Conservation (phyloP, 805 yeast genomes). For the Pichia sporocuriosa region DNA sequence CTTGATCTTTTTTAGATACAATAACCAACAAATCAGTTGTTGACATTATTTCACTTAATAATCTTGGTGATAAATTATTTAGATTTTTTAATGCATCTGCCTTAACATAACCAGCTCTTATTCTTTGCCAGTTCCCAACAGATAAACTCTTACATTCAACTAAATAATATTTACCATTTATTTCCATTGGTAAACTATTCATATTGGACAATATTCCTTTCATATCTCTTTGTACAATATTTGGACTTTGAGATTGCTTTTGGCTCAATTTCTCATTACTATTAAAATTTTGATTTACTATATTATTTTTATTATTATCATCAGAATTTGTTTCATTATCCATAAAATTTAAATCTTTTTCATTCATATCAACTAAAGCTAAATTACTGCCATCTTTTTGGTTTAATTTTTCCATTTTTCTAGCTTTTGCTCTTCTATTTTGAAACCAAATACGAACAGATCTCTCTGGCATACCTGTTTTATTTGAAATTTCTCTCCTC, state of each 20-base stretch:
- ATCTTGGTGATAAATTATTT: conserved; percentile 60
- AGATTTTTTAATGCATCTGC: conserved; percentile 36
- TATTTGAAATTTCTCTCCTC: conserved; percentile 60
- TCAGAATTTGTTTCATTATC: not conserved
- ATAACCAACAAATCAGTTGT: conserved; percentile 68
- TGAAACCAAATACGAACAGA: conserved; percentile 93
- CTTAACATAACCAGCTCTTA: conserved; percentile 54
- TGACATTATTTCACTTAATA: conserved; percentile 56
- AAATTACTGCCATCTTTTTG: conserved; percentile 14
- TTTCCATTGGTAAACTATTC: conserved; percentile 38
- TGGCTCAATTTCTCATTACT: not conserved
- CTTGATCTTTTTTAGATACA: conserved; percentile 61
- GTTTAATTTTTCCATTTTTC: conserved; percentile 52
- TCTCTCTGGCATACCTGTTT: conserved; percentile 78
- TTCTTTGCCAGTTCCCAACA: conserved; percentile 78
- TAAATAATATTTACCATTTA: conserved; percentile 59
- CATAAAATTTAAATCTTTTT: not conserved
- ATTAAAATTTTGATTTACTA: not conserved
- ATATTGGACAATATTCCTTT: conserved; percentile 17
- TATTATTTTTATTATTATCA: not conserved
- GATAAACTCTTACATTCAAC: conserved; percentile 62
- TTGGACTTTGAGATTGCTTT: not conserved
- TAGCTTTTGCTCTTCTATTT: conserved; percentile 72
- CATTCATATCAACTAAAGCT: not conserved
- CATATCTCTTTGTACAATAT: conserved; percentile 7